A percentile compares a stretch with the other conserved stretches of the same genome.
Conservation (phyloP, 23 red algal genomes). For the Gracilaria gracilis region DNA sequence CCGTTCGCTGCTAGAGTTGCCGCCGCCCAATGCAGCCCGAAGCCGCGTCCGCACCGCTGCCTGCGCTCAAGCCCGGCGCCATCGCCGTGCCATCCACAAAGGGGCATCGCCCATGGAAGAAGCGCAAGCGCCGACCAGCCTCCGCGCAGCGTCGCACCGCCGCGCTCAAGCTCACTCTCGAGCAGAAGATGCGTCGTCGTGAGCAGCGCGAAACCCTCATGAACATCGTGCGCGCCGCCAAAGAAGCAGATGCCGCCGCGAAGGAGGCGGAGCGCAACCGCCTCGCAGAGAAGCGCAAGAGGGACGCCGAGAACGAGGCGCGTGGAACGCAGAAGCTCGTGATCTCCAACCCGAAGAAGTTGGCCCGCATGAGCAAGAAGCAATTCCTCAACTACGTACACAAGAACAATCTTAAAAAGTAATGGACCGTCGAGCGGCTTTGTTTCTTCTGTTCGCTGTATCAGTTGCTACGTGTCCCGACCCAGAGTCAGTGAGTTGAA, state of each 20-base stretch:
- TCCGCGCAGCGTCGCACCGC: slow-evolving; percentile 46
- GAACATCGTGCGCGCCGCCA: slow-evolving; percentile 53
- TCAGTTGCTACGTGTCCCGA: slow-evolving; percentile 15
- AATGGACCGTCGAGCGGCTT: not conserved
- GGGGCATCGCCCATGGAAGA: slow-evolving; percentile 77
- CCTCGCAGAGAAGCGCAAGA: slow-evolving; percentile 38
- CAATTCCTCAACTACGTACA: slow-evolving; percentile 75
- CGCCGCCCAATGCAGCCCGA: not conserved
- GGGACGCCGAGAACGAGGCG: slow-evolving; percentile 61
- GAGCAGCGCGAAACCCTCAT: slow-evolving; percentile 42
- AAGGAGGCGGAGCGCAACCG: slow-evolving; percentile 65
- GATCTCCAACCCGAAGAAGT: slow-evolving; percentile 68
- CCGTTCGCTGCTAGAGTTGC: not conserved
- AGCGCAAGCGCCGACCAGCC: slow-evolving; percentile 43
- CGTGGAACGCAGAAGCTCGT: slow-evolving; percentile 57
- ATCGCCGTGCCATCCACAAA: slow-evolving; percentile 47
- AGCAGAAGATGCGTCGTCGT: slow-evolving; percentile 36
- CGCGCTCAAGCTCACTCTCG: slow-evolving; percentile 56
- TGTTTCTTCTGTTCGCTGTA: not conserved
- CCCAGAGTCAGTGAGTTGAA: slow-evolving; percentile 73
- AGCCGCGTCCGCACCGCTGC: not conserved
- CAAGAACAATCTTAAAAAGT: slow-evolving; percentile 50
- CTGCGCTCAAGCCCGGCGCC: not conserved
- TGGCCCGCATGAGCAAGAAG: slow-evolving; percentile 72
- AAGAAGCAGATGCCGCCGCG: slow-evolving; percentile 63